These are phyloP conservation scores for Cucumis hystrix DNA, from an alignment of 306 rosid genomes.

Conservation along the genomic window DNA sequence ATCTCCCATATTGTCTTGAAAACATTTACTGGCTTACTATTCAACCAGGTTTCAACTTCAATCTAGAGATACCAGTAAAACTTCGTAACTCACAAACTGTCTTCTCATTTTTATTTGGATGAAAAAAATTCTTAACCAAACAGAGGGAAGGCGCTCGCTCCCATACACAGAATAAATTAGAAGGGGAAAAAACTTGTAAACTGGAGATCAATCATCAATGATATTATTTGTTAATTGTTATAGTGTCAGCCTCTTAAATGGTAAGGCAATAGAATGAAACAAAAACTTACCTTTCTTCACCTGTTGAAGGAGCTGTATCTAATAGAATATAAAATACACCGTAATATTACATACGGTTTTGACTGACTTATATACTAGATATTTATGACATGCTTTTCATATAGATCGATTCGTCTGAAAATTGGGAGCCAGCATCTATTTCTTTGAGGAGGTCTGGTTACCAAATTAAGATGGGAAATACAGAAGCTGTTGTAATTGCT, in stretches of 20 bases:
- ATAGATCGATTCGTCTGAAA: slow-evolving; percentile 67
- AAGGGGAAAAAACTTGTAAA: neutral
- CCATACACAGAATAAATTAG: neutral
- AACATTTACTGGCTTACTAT: neutral
- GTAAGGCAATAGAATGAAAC: neutral
- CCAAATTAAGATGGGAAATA: slow-evolving; percentile 45
- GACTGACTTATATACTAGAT: neutral
- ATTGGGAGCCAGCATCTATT: slow-evolving; percentile 70
- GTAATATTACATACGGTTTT: neutral
- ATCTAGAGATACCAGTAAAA: neutral
- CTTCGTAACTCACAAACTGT: neutral
- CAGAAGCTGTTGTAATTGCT: slow-evolving; percentile 33
- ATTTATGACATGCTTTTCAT: neutral
- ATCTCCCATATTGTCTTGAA: neutral
- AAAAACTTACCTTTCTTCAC: neutral
- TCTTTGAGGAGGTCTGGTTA: slow-evolving; percentile 57
- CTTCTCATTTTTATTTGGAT: neutral
- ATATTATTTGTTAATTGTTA: neutral
- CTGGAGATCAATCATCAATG: neutral
- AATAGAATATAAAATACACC: neutral
- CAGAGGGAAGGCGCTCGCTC: neutral
- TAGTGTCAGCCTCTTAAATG: neutral
- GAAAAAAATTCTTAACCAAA: neutral
- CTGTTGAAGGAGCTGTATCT: neutral
- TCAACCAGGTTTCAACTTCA: neutral